Evolutionary conservation across 441 rosid genomes (phyloP), one percentile per base, ranked within the genome.

Genomic region (Populus hybrid): DNA sequence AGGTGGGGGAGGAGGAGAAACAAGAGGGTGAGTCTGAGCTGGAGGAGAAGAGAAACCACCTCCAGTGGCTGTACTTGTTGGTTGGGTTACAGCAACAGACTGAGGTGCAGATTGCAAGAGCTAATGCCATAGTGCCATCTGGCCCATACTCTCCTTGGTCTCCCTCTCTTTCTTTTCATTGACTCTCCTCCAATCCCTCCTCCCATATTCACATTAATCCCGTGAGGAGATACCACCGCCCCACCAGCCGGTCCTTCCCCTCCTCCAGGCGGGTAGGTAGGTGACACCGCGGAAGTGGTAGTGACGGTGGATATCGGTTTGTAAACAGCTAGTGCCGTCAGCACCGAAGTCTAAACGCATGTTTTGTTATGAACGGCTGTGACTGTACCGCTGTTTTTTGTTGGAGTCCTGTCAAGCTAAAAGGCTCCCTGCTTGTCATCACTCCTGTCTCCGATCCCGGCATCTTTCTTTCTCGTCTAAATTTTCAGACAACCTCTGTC

Each of bases 141-240:
- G 97, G 94, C 14, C 87, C 94, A 66, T 95, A 91, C 84, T 90
- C n/a, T 95, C 81, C 97, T 91, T 9, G 97, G 98, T 74, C 98
- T 87, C 9, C 98, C 98, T 78, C 97, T 84, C 87, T 86, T 92
- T 83, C 76, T 91, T 89, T 87, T 93, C 83, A 86, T 40, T 0
- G 83, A 79, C 66, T 88, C 92, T 73, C 77, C 80, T 8, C 84
- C 91, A 9, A 24, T 53, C 8, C 82, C 46, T 16, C 71, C 71
- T 21, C 5, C 85, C 77, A 82, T 67, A 79, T 84, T 88, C 84
- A 90, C 86, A 80, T 85, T 87, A 69, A 85, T 72, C 67, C 82
- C 81, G 38, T 78, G 82, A 46, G 65, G 26, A 30, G 77, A 35
- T n/a, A 30, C 19, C 46, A 50, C 35, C 19, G 23, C 61, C 5